A percentile compares a stretch with the other conserved stretches of the same genome.
Conservation (phyloP, 495 filamentous ascomycete species). For the Penicillium verhagenii region DNA sequence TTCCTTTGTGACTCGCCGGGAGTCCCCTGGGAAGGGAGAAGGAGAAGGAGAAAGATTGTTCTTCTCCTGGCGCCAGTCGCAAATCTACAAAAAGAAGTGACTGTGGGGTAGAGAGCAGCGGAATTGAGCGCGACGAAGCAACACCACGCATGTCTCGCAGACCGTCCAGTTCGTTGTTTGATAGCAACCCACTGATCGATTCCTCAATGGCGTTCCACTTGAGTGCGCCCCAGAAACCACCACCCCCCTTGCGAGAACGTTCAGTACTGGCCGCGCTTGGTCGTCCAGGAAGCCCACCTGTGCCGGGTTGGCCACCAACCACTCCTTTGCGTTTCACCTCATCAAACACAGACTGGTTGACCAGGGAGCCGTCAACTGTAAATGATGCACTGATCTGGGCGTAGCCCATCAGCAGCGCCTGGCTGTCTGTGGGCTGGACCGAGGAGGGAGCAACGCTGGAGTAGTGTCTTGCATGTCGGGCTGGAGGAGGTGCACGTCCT, state of each 20-base stretch:
- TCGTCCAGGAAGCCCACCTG: conserved; percentile 59
- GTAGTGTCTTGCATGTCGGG: conserved; percentile 57
- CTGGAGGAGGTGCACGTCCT: conserved; percentile 39
- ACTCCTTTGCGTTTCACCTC: conserved; percentile 94
- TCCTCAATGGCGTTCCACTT: conserved; percentile 89
- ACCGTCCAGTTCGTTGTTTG: conserved; percentile 81
- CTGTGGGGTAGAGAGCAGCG: conserved; percentile 91
- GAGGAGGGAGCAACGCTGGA: conserved; percentile 53
- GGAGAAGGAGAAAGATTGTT: conserved; percentile 78
- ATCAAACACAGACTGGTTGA: conserved; percentile 88
- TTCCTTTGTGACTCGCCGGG: conserved; percentile 86
- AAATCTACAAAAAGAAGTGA: conserved; percentile 95
- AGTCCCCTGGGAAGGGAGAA: conserved; percentile 84
- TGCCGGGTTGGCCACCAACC: conserved; percentile 75
- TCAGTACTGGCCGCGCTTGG: conserved; percentile 43
- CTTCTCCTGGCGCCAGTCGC: conserved; percentile 83
- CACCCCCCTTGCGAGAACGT: conserved; percentile 69
- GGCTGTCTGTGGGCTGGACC: conserved; percentile 50
- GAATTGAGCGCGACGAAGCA: conserved; percentile 75
- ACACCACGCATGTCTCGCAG: conserved; percentile 92
- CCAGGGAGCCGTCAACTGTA: conserved; percentile 83
- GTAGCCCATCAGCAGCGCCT: conserved; percentile 96
- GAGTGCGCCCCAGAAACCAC: conserved; percentile 77
- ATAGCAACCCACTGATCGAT: conserved; percentile 81
- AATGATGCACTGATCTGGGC: conserved; percentile 93